These are phyloP conservation scores for Colletotrichum magnum DNA, from an alignment of 2,329 filamentous ascomycete genomes.

Conservation along the genomic window DNA sequence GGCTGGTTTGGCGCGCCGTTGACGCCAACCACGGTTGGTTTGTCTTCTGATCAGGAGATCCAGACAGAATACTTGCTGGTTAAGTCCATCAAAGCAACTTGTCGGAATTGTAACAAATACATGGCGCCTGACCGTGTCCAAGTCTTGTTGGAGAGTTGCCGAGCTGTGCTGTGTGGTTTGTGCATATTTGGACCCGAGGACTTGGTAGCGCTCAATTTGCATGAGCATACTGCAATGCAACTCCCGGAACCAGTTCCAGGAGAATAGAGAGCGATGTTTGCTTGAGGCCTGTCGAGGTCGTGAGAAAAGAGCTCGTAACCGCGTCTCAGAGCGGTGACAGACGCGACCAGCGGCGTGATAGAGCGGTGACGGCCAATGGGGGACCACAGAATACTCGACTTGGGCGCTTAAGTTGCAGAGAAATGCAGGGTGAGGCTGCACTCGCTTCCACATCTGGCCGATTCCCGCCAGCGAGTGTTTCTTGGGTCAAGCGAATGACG, in stretches of 20 bases:
- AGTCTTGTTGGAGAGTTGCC: constrained; percentile 12
- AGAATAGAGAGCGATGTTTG: constrained; percentile 21
- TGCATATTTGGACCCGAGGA: constrained; percentile 43
- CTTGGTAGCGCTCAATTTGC: constrained; percentile 50
- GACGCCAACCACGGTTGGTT: constrained; percentile 11
- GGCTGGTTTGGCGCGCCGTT: constrained; percentile 24
- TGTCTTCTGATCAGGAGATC: neutral
- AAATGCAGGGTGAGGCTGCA: constrained; percentile 4
- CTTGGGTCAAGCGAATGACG: constrained; percentile 14
- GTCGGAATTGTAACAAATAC: constrained; percentile 20
- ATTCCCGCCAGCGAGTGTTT: constrained; percentile 8
- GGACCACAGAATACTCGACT: constrained; percentile 33
- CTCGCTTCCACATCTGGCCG: constrained; percentile 16
- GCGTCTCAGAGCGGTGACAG: constrained; percentile 30
- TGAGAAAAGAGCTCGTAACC: constrained; percentile 22
- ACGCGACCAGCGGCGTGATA: constrained; percentile 32
- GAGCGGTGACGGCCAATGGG: constrained; percentile 35
- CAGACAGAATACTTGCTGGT: neutral
- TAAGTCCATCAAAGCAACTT: neutral
- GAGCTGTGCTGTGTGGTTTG: constrained; percentile 13
- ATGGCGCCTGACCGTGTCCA: neutral
- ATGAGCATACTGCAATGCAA: constrained; percentile 41
- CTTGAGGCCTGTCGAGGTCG: constrained; percentile 1
- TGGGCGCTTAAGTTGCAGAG: constrained; percentile 37
- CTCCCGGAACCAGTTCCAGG: constrained; percentile 9